Conservation (phyloP, 2,329 filamentous ascomycete genomes). For the Waltergamsia citrina region DNA sequence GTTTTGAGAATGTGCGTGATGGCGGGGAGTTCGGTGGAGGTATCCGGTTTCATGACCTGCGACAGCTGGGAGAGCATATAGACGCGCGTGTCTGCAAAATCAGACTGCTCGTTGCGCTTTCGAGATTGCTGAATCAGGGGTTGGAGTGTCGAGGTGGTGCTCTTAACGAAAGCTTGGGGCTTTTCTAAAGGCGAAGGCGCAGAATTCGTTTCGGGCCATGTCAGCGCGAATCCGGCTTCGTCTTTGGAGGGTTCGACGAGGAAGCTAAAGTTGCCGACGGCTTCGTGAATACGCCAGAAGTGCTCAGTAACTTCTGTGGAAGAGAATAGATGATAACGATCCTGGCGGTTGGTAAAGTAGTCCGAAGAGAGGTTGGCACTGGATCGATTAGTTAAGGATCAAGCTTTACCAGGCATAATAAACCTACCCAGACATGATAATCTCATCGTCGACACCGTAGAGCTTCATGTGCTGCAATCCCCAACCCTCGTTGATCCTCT, state of each 20-base stretch:
- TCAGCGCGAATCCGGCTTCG: conserved; percentile 47
- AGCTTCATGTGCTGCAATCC: conserved; percentile 98
- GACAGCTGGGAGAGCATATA: conserved; percentile 87
- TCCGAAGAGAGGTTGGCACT: conserved; percentile 81
- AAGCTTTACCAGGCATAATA: neutral
- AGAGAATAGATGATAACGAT: conserved; percentile 86
- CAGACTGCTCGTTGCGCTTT: conserved; percentile 3
- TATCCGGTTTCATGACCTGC: conserved; percentile 67
- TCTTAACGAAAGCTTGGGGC: conserved; percentile 58
- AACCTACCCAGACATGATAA: conserved; percentile 78
- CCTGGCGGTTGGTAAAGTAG: conserved; percentile 94
- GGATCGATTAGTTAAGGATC: neutral
- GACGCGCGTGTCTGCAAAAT: conserved; percentile 54
- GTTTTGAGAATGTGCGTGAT: conserved; percentile 65
- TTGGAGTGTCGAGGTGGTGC: conserved; percentile 57
- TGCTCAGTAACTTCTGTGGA: conserved; percentile 74
- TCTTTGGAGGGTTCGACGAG: conserved; percentile 54
- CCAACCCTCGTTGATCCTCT: conserved; percentile 95
- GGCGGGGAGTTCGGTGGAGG: conserved; percentile 81
- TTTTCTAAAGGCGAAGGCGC: conserved; percentile 66
- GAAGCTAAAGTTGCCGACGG: conserved; percentile 75
- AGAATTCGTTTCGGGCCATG: conserved; percentile 69
- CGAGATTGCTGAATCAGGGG: conserved; percentile 47
- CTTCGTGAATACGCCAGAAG: conserved; percentile 68
- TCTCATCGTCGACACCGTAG: conserved; percentile 90